A percentile compares a stretch with the other conserved stretches of the same genome.
phyloP scores from a whole-genome alignment of 495 filamentous ascomycete genomes.

The Aspergillus avenaceus region DNA sequence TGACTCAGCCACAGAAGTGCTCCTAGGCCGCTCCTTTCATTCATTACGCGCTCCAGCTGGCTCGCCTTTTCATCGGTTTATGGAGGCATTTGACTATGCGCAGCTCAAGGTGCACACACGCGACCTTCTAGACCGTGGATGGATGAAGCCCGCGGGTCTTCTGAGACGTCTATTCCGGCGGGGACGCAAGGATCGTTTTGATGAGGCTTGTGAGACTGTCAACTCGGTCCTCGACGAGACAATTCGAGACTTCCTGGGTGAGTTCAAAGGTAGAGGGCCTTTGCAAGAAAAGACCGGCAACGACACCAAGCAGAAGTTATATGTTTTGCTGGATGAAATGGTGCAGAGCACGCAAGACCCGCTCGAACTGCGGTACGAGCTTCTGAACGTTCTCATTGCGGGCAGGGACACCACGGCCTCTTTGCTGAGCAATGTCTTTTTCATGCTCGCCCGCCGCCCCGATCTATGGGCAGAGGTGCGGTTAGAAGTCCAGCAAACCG shows the following conservation, averaged over 20 bases:
- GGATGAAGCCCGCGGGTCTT: too few species aligned
- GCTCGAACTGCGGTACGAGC: constrained; percentile 12
- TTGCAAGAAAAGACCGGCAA: too few species aligned
- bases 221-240: too few species aligned
- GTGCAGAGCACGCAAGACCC: constrained; percentile 7
- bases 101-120: constrained; percentile 20
- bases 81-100: constrained; percentile 43
- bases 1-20: constrained; percentile 58
- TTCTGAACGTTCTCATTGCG: constrained; percentile 45
- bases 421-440: constrained; percentile 54
- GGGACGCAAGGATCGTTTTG: constrained; percentile 8
- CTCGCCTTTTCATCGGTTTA: constrained; percentile 16
- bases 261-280: too few species aligned
- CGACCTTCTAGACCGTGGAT: constrained; percentile 4
- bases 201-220: too few species aligned
- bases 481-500: constrained; percentile 43
- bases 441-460: constrained; percentile 48
- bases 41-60: background rate
- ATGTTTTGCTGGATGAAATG: too few species aligned
- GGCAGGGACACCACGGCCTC: too few species aligned
- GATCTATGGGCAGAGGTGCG: constrained; percentile 38
- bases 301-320: too few species aligned
- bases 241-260: too few species aligned
- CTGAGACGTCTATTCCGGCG: background rate
- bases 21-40: constrained; percentile 45